Base-by-base conservation (phyloP, 225 moss, liverwort and hornwort genomes). In the Marchantia polymorpha region DNA sequence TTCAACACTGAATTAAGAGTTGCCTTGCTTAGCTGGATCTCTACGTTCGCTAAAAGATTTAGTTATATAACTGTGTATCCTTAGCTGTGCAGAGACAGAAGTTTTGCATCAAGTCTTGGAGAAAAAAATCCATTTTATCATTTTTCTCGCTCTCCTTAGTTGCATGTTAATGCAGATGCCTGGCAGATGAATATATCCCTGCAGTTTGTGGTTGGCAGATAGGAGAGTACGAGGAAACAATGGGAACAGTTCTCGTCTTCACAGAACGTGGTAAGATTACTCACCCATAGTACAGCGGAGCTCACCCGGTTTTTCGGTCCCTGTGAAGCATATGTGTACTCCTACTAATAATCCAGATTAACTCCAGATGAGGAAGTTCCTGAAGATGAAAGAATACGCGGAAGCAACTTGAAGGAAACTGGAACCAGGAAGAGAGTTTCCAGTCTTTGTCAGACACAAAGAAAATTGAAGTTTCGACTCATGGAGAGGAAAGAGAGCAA, bases 151-250 rank as follows among this genome's bases (percentile, higher is more conserved):
- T 48, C n/a, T 51, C 16, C n/a, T 23, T 0, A 10, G 39, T 47
- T 8, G 71, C 49, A 49, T 50, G 49, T 50, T 12, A 73, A n/a
- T 73, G 52, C 27, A 55, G 52, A 72, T 72, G n/a, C 26, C 27
- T 27, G 54, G 74, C 12, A 54, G 56, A 75, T 59, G 75, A 75
- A 31, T 54, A 51, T 60, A 3, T 63, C 17, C 54, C 26, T 60
- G 17, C 52, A 47, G 26, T 65, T 20, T 81, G 48, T 75, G 53
- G 19, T 63, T 78, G 31, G 65, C 78, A 86, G 86, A 78, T 81
- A 30, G 85, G 87, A 75, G 83, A 85, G 50, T 85, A 88, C 48
- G 87, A 88, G 78, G 87, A 85, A 48, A 85, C 85, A 7, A 19
- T 85, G 29, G 85, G 84, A 64, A 83, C 83, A 30, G 80, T 80